Evolutionary conservation across 2,329 filamentous ascomycete species (phyloP), one percentile per base, ranked within the genome.

Genomic region (Pseudogymnoascus sp.): DNA sequence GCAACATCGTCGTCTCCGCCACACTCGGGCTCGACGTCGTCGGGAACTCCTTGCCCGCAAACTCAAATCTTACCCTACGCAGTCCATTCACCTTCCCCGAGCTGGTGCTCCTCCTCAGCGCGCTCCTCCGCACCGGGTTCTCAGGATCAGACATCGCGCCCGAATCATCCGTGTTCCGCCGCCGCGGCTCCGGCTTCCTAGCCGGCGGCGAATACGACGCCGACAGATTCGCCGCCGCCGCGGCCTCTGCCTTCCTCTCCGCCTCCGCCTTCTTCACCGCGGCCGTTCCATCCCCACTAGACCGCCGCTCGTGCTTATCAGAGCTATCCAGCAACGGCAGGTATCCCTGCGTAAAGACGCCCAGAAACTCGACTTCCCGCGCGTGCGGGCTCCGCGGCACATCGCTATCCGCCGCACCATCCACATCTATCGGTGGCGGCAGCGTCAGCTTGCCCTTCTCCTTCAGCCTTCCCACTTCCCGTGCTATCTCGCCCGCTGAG

Each of bases 11-110:
- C 3, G 63, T 47, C 8, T 67, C 62, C 6, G 62, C 63, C 10
- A 66, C 62, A 35, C 63, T 35, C 57, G 84, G 84, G 21, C 83
- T 85, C 26, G 80, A 76, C 53, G 84, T 86, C 19, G 85, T 83
- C 64, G 86, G 74, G 36, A 88, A 83, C 69, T 87, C 83, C 67
- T 80, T 76, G 62, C 84, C 84, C 70, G 80, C 79, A 53, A 87
- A 80, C 38, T 85, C 80, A 67, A 87, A 87, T 59, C 85, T 83
- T 64, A 87, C 85, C 65, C 83, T 79, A 31, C 84, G 80, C n/a
- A 83, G 83, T 69, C 83, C 85, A 47, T 78, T 77, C 5, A 74
- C 75, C 62, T 79, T 78, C 60, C 77, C 80, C 26, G 80, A 79
- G 33, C 76, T 78, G 68, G 79, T 83, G 1, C 82, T 80, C 60